Evolutionary conservation across 2,329 filamentous ascomycete genomes (phyloP).

Genomic region (Anisogramma anomala): DNA sequence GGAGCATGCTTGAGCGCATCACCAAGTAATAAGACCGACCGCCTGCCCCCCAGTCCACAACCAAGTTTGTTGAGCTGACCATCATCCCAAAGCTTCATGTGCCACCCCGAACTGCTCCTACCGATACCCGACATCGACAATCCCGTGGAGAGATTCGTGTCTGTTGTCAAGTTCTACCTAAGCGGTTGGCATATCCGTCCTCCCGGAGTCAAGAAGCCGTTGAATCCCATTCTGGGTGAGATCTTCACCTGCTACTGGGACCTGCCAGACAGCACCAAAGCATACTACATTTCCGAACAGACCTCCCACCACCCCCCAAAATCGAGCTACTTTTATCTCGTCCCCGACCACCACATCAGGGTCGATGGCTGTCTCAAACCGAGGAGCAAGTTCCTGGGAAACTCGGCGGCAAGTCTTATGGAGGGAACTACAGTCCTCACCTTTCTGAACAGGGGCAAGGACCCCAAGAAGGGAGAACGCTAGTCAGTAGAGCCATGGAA

Average conservation of each 20-base stretch:
- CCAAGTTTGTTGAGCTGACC: neutral
- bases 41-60: neutral
- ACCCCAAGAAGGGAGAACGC: slow-evolving; percentile 60
- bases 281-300: slow-evolving; percentile 95
- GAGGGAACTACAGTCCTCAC: slow-evolving; percentile 85
- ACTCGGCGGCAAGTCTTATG: slow-evolving; percentile 97
- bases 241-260: slow-evolving; percentile 95
- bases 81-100: slow-evolving; percentile 71
- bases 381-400: slow-evolving; percentile 86
- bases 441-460: slow-evolving; percentile 63
- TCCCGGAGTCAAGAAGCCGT: slow-evolving; percentile 91
- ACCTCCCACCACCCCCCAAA: slow-evolving; percentile 97
- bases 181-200: slow-evolving; percentile 99
- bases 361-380: slow-evolving; percentile 95
- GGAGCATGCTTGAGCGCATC: slow-evolving; percentile 96
- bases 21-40: slow-evolving; percentile 78
- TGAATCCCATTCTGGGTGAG: slow-evolving; percentile 94
- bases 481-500: slow-evolving; percentile 51
- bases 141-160: slow-evolving; percentile 77
- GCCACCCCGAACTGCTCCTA: slow-evolving; percentile 89
- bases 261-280: slow-evolving; percentile 68
- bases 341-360: slow-evolving; percentile 81
- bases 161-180: slow-evolving; percentile 95
- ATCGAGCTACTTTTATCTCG: slow-evolving; percentile 98
- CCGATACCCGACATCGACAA: slow-evolving; percentile 81